phyloP scores from a whole-genome alignment of 352 stramenopile species.

The Phytophthora pisi region DNA sequence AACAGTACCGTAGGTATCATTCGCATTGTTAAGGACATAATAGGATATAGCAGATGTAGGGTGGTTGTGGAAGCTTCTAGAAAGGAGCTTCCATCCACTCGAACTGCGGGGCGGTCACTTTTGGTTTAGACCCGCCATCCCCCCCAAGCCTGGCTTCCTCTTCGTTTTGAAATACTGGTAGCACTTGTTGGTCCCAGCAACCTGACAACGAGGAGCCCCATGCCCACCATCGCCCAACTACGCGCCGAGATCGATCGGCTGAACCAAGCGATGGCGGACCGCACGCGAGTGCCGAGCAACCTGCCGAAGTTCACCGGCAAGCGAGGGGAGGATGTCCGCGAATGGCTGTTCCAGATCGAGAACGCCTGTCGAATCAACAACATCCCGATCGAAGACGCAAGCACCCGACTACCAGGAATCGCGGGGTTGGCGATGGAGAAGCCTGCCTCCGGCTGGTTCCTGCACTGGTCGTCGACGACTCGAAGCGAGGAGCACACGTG shows the following conservation, averaged over 20 bases:
- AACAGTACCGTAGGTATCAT: too few species aligned
- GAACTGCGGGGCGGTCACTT: too few species aligned
- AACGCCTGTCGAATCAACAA: too few species aligned
- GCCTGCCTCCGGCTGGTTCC: slow-evolving; percentile 7
- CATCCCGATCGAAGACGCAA: too few species aligned
- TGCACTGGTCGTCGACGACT: slow-evolving; percentile 8
- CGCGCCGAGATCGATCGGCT: slow-evolving; percentile 12
- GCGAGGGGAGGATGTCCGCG: slow-evolving; percentile 3
- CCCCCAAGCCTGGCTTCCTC: too few species aligned
- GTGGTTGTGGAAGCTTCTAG: too few species aligned
- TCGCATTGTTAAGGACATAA: too few species aligned
- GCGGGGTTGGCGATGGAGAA: background rate
- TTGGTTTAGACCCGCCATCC: too few species aligned
- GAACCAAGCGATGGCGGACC: slow-evolving; percentile 12
- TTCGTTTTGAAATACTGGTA: slow-evolving; percentile 7
- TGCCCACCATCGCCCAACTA: slow-evolving; percentile 16
- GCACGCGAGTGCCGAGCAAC: slow-evolving; percentile 4
- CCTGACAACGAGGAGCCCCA: background rate
- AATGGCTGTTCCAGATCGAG: slow-evolving; percentile 15
- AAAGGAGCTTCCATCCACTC: too few species aligned
- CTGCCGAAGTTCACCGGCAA: slow-evolving; percentile 20
- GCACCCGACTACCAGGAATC: too few species aligned
- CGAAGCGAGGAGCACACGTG: slow-evolving; percentile 9
- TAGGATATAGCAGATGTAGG: too few species aligned
- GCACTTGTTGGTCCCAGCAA: slow-evolving; percentile 22